These are phyloP conservation scores for Arthrocladium fulminans DNA, from an alignment of 2,329 filamentous ascomycete genomes.

Conservation along the genomic window DNA sequence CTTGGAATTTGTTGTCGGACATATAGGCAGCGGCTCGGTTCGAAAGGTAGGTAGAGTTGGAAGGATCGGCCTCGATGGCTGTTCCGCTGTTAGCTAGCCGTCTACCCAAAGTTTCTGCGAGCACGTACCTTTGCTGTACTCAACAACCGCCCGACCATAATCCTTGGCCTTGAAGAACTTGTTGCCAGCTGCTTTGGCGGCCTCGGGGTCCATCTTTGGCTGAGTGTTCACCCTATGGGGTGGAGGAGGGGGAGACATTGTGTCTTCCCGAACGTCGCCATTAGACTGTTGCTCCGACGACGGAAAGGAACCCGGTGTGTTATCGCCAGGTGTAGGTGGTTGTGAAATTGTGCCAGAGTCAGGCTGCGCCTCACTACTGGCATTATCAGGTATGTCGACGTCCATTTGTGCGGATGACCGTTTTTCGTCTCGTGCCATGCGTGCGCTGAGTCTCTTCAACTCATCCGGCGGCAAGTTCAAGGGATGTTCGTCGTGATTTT, in stretches of 20 bases:
- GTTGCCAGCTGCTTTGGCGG: slow-evolving; percentile 87
- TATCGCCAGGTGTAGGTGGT: slow-evolving; percentile 16
- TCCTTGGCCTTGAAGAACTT: slow-evolving; percentile 95
- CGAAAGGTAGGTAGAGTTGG: slow-evolving; percentile 80
- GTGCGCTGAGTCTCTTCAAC: slow-evolving; percentile 63
- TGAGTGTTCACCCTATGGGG: slow-evolving; percentile 39
- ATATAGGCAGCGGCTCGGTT: slow-evolving; percentile 95
- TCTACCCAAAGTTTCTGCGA: slow-evolving; percentile 6
- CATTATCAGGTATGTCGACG: slow-evolving; percentile 43
- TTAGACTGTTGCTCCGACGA: slow-evolving; percentile 19
- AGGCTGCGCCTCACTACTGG: slow-evolving; percentile 11
- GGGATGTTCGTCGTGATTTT: slow-evolving; percentile 50
- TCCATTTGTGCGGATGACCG: slow-evolving; percentile 61
- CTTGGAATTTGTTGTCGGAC: slow-evolving; percentile 67
- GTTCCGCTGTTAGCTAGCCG: slow-evolving; percentile 15
- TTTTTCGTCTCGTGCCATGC: slow-evolving; percentile 37
- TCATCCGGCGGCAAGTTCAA: slow-evolving; percentile 86
- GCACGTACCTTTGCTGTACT: slow-evolving; percentile 80
- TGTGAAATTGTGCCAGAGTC: slow-evolving; percentile 13
- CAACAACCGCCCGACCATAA: slow-evolving; percentile 75
- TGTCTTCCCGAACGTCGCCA: slow-evolving; percentile 27
- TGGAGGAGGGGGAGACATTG: slow-evolving; percentile 37
- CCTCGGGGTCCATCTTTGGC: slow-evolving; percentile 66
- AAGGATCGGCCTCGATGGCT: slow-evolving; percentile 83
- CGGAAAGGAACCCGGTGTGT: slow-evolving; percentile 19